Conservation (phyloP, 2,329 filamentous ascomycete species). For the Penicillium sp. region DNA sequence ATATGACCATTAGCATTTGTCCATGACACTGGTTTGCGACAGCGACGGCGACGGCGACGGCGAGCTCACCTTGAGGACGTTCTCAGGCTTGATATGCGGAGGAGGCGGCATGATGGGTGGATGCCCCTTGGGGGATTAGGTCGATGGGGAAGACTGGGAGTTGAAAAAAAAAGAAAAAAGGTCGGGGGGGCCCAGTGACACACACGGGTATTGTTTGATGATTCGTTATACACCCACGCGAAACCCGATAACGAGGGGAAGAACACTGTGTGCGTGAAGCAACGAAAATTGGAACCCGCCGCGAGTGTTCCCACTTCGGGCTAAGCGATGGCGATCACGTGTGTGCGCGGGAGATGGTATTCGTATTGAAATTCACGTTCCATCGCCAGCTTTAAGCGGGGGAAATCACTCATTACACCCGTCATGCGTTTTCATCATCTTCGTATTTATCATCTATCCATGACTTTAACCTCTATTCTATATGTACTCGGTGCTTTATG, state of each 20-base stretch:
- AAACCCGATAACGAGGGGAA: constrained; percentile 33
- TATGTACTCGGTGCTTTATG: too few species aligned
- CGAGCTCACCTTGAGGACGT: constrained; percentile 78
- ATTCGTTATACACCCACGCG: constrained; percentile 38
- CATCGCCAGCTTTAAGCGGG: too few species aligned
- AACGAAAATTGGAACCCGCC: constrained; percentile 34
- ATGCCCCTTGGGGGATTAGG: constrained; percentile 31
- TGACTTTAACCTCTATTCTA: too few species aligned
- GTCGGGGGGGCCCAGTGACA: constrained; percentile 18
- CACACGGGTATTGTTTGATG: constrained; percentile 35
- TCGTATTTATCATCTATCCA: too few species aligned
- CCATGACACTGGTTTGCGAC: constrained; percentile 15
- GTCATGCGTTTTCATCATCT: too few species aligned
- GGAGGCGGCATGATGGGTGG: constrained; percentile 79
- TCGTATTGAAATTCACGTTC: too few species aligned
- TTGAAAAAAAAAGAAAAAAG: constrained; percentile 8
- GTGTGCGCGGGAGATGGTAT: constrained; percentile 14
- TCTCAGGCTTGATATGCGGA: constrained; percentile 96
- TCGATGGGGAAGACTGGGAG: constrained; percentile 9
- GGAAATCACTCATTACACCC: too few species aligned
- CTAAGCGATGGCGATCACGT: constrained; percentile 41
- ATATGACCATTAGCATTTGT: constrained; percentile 22
- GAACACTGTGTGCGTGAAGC: constrained; percentile 38
- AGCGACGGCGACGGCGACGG: not conserved
- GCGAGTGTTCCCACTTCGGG: constrained; percentile 34